Evolutionary conservation across 2,329 filamentous ascomycete species (phyloP), one percentile per base, ranked within the genome.

Genomic region (Neonectria sp.): DNA sequence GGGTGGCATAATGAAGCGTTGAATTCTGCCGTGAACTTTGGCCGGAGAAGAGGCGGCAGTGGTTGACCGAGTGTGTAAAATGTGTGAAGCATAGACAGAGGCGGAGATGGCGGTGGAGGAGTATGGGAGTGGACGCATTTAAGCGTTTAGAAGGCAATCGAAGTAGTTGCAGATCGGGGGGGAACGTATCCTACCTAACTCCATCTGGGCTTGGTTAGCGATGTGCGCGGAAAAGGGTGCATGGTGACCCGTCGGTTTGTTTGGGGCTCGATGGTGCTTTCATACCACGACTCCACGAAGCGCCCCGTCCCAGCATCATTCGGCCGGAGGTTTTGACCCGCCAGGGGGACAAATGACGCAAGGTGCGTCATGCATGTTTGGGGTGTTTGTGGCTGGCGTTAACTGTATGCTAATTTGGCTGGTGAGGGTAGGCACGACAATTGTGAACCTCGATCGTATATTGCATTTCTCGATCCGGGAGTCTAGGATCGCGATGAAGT

Each of bases 1-100:
- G 4, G 77, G 46, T 2, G 76, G 75, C 83, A 85, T 85, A 12
- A 35, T 63, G 27, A 51, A 25, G 7, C 9, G 17, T 49, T 35
- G 21, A 58, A 52, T 43, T 70, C 62, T 68, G 48, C 45, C 59
- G 24, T 46, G n/a, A 24, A 27, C 51, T n/a, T 37, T 61, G 31
- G 56, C 25, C 48, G 62, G 51, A 25, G 24, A 27, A 35, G 6
- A 13, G n/a, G 6, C n/a, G 27, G 35, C 12, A 12, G 9, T 31
- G 13, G n/a, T 17, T 35, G 53, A n/a, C 53, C 37, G 70, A 40
- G 27, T 21, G 40, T 45, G 40, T 45, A n/a, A 8, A 45, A 37
- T 53, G 33, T 60, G 55, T 29, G 43, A 8, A 59, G 62, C 45
- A 72, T 55, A 58, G 60, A 29, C 60, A 27, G 25, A 61, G 46